Percentiles rank a stretch among this genome's conserved stretches.
Conservation (phyloP, 2,329 filamentous ascomycete species). For the Fusarium musae region DNA sequence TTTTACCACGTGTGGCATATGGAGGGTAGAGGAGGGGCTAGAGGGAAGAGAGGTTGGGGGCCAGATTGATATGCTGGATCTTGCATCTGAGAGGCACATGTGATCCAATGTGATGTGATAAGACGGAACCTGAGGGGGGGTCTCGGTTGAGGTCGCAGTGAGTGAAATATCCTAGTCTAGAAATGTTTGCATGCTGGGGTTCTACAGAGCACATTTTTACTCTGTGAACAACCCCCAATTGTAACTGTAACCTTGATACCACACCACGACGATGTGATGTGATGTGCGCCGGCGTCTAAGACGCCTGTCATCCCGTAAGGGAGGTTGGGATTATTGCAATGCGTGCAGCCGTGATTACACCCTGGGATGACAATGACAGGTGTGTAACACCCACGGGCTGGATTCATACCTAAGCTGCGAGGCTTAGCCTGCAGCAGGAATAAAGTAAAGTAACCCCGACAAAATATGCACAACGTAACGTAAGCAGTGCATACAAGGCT, state of each 20-base stretch:
- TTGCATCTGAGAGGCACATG: slow-evolving; percentile 20
- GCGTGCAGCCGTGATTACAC: neutral
- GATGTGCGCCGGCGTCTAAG: slow-evolving; percentile 25
- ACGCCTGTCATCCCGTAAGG: slow-evolving; percentile 11
- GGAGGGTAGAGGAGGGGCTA: slow-evolving; percentile 16
- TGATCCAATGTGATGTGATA: slow-evolving; percentile 7
- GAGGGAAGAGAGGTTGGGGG: slow-evolving; percentile 24
- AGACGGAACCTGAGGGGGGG: slow-evolving; percentile 3
- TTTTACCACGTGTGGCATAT: slow-evolving; percentile 32
- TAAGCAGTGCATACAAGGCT: slow-evolving; percentile 28
- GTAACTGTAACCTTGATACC: slow-evolving; percentile 11
- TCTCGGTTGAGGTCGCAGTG: slow-evolving; percentile 22
- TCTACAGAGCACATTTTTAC: neutral
- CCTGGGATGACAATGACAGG: slow-evolving; percentile 18
- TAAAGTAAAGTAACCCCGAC: neutral
- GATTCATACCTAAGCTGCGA: slow-evolving; percentile 34
- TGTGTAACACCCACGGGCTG: slow-evolving; percentile 22
- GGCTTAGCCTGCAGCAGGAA: slow-evolving; percentile 9
- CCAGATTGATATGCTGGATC: slow-evolving; percentile 34
- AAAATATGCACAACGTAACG: slow-evolving; percentile 18
- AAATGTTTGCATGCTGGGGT: neutral
- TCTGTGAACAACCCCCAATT: neutral
- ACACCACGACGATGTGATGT: neutral
- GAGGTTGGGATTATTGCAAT: slow-evolving; percentile 4
- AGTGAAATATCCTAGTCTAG: neutral